phyloP scores from a whole-genome alignment of 2,329 filamentous ascomycete species.

The Scedosporium boydii region DNA sequence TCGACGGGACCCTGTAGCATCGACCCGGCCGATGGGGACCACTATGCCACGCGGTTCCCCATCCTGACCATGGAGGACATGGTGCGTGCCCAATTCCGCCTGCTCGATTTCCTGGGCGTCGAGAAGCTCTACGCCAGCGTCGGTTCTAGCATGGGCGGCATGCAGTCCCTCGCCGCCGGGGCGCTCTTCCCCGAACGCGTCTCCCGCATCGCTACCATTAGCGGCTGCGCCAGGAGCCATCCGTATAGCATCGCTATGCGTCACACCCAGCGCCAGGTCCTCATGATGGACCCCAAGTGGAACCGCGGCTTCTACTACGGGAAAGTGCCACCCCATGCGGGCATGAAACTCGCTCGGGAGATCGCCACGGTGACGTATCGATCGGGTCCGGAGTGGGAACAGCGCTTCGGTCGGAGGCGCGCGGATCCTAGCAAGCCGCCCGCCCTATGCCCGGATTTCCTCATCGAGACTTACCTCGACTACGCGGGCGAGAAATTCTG shows the following conservation, averaged over 20 bases:
- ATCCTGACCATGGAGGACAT: conserved; percentile 96
- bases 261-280: conserved; percentile 90
- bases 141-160: conserved; percentile 94
- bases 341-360: conserved; percentile 95
- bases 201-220: conserved; percentile 75
- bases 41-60: conserved; percentile 89
- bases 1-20: conserved; percentile 84
- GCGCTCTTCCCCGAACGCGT: conserved; percentile 76
- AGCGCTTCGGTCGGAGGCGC: conserved; percentile 77
- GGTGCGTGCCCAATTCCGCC: conserved; percentile 88
- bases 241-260: conserved; percentile 98
- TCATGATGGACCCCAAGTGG: conserved; percentile 99
- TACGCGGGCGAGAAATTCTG: conserved; percentile 98
- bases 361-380: conserved; percentile 97
- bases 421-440: conserved; percentile 81
- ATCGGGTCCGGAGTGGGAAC: conserved; percentile 95
- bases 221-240: conserved; percentile 86
- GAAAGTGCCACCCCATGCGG: conserved; percentile 78
- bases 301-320: conserved; percentile 91
- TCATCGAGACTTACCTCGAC: conserved; percentile 97
- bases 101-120: conserved; percentile 73
- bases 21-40: conserved; percentile 78
- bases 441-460: conserved; percentile 90
- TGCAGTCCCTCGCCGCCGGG: conserved; percentile 88
- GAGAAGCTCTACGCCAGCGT: conserved; percentile 80